These are phyloP conservation scores for Solanum appendiculatum DNA, from an alignment of 257 asterid genomes.

Conservation along the genomic window DNA sequence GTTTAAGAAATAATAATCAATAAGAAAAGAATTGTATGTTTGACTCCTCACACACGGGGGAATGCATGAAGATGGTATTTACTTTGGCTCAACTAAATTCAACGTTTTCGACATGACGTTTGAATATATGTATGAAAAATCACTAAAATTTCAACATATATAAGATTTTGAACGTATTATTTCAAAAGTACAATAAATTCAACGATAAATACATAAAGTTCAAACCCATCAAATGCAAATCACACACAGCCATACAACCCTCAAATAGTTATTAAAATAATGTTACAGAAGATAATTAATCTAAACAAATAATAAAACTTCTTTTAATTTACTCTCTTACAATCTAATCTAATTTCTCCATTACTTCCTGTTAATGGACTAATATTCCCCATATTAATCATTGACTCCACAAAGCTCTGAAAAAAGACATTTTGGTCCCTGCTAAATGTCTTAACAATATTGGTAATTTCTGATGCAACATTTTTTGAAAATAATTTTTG, in stretches of 20 bases:
- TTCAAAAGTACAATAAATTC: not conserved
- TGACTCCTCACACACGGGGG: not conserved
- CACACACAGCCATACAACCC: not conserved
- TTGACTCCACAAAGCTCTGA: constrained; percentile 38
- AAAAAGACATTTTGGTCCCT: constrained; percentile 36
- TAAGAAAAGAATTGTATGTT: not conserved
- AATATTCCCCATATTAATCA: constrained; percentile 65
- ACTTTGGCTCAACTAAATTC: accelerated
- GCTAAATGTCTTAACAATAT: constrained; percentile 29
- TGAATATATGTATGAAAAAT: not conserved
- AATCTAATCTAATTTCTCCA: constrained; percentile 50
- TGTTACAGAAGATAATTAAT: not conserved
- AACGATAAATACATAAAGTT: not conserved
- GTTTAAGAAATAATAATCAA: not conserved
- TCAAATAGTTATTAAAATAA: not conserved
- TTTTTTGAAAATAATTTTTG: constrained; percentile 39
- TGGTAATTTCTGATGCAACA: constrained; percentile 28
- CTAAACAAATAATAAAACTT: not conserved
- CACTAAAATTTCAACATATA: not conserved
- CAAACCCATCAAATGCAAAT: not conserved
- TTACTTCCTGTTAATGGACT: constrained; percentile 40
- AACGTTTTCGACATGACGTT: not conserved
- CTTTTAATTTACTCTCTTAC: constrained; percentile 24
- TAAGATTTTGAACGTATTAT: not conserved
- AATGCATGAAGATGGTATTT: not conserved